Conservation (phyloP, 2,329 filamentous ascomycete species). For the Neopestalotiopsis clavispora region DNA sequence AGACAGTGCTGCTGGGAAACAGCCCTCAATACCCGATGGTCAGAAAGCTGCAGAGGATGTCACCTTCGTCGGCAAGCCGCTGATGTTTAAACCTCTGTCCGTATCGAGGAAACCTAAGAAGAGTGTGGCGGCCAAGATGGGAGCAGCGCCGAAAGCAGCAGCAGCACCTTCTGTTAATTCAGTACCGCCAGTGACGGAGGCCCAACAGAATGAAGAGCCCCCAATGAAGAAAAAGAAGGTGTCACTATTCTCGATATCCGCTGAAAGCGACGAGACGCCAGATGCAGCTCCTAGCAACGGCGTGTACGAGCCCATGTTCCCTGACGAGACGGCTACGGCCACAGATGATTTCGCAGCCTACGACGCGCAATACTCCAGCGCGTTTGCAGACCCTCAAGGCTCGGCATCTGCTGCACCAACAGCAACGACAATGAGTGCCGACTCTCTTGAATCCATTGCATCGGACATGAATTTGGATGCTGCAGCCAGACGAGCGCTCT, state of each 20-base stretch:
- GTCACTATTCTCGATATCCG: conserved; percentile 71
- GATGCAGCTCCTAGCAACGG: conserved; percentile 27
- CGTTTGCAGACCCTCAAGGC: conserved; percentile 30
- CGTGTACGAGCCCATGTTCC: conserved; percentile 59
- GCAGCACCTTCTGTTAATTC: conserved; percentile 21
- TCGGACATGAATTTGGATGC: conserved; percentile 79
- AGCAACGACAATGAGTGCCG: conserved; percentile 28
- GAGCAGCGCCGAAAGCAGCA: conserved; percentile 22
- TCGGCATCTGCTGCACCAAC: conserved; percentile 24
- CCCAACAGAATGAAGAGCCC: conserved; percentile 26
- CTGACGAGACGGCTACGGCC: conserved; percentile 32
- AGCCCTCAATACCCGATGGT: conserved; percentile 57
- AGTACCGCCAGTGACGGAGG: conserved; percentile 24
- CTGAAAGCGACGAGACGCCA: conserved; percentile 38
- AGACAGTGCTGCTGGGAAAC: conserved; percentile 48
- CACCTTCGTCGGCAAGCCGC: conserved; percentile 76
- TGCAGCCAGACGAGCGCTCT: conserved; percentile 79
- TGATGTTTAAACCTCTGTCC: conserved; percentile 89
- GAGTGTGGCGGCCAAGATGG: conserved; percentile 57
- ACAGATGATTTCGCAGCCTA: conserved; percentile 41
- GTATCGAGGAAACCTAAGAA: conserved; percentile 77
- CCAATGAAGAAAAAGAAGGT: conserved; percentile 60
- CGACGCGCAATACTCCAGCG: conserved; percentile 36
- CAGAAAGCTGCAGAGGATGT: conserved; percentile 67
- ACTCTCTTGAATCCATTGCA: conserved; percentile 74